These are phyloP conservation scores for Scheffersomyces parashehatae DNA, from an alignment of 1,139 yeast genomes.

Conservation along the genomic window DNA sequence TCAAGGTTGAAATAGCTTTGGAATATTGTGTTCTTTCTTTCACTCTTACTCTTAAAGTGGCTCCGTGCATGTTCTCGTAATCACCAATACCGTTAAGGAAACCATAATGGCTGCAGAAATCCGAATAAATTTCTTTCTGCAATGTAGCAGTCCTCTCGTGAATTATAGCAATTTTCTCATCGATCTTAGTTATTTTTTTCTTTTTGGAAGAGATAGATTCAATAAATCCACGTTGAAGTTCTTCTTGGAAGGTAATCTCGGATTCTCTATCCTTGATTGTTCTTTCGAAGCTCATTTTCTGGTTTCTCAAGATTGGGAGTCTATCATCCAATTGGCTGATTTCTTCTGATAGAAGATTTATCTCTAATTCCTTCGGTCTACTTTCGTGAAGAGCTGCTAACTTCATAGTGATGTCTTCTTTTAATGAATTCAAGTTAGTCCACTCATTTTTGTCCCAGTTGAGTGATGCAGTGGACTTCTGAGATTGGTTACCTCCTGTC, in stretches of 20 bases:
- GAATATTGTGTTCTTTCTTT: conserved; percentile 64
- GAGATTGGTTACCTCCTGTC: conserved; percentile 77
- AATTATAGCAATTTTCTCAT: conserved; percentile 25
- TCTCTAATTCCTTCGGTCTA: conserved; percentile 57
- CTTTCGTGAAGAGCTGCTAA: conserved; percentile 50
- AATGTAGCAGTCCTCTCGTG: conserved; percentile 30
- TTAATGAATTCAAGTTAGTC: conserved; percentile 54
- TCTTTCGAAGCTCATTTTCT: conserved; percentile 51
- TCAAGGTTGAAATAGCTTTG: conserved; percentile 60
- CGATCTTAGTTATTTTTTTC: conserved; percentile 28
- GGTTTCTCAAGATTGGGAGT: conserved; percentile 52
- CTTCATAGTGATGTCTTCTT: conserved; percentile 60
- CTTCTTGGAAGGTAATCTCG: conserved; percentile 56
- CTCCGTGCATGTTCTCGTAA: conserved; percentile 69
- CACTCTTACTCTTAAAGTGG: conserved; percentile 56
- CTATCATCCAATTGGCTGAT: conserved; percentile 56
- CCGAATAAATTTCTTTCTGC: conserved; percentile 49
- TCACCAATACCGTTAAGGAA: conserved; percentile 57
- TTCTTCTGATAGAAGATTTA: conserved; percentile 58
- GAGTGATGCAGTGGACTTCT: conserved; percentile 31
- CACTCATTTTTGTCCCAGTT: conserved; percentile 81
- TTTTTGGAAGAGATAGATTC: conserved; percentile 17
- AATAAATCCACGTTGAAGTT: conserved; percentile 18
- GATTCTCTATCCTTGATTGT: conserved; percentile 51
- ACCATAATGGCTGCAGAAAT: conserved; percentile 55